Evolutionary conservation across 305 asterid genomes (phyloP), one percentile per base, ranked within the genome.

Genomic region (Fraxinus velutina): DNA sequence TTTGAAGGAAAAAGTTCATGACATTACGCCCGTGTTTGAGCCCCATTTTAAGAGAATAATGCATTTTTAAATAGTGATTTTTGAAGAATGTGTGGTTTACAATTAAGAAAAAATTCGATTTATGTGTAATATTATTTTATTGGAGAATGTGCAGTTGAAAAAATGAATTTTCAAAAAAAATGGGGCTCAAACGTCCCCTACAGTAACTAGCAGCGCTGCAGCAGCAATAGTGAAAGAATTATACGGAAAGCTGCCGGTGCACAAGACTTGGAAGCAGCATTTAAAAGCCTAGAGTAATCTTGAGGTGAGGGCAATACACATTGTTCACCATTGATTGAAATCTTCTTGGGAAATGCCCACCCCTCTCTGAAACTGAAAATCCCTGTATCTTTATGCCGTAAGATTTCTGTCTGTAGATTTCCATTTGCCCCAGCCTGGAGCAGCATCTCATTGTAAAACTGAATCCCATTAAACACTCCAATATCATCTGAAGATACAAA

Each of bases 291-390:
- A 2, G 97, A 97, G 44, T 87, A 92, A 6, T 90, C 88, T 83
- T 91, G 94, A 0, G 94, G 93, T 36, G 82, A 75, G 5, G 98
- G 95, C 88, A 94, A 85, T 15, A 92, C 98, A 76, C 97, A 92
- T 6, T 91, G 91, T 1, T 90, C 88, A 0, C 98, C 97, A 75
- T 92, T 92, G 82, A 94, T 92, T 0, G 89, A 88, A 7, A 94
- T 84, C 89, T 88, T 92, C 76, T 92, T 83, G 0, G 98, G 98
- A 87, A 94, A 94, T 22, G 86, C 93, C 98, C 98, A 94, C 36
- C 98, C 97, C 73, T 87, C 89, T 33, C 83, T 85, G 70, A 92
- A 92, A 5, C 90, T 90, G 80, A 92, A 94, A 19, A 52, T 71
- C 30, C 81, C 90, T 0, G 78, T 71, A 42, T 88, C 94, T 87